Evolutionary conservation across 108 stramenopile species (phyloP).

Genomic region (Thalassiosira profunda): DNA sequence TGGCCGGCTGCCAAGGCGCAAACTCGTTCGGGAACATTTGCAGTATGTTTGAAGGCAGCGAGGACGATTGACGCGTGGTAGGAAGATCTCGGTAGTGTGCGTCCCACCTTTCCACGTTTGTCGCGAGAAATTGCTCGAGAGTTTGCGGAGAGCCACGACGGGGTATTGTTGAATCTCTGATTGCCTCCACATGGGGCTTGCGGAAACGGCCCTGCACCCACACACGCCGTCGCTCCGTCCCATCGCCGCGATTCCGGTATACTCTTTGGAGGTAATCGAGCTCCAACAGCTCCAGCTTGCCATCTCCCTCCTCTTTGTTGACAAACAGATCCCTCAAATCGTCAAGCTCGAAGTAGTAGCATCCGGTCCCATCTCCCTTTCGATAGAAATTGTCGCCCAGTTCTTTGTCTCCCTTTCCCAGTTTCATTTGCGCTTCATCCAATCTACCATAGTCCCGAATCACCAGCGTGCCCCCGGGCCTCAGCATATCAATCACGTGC

Average conservation of each 20-base stretch:
- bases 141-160: too few species aligned
- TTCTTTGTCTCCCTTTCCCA: constrained; percentile 20
- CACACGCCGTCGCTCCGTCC: constrained; percentile 56
- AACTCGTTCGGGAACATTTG: constrained; percentile 40
- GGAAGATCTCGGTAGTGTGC: constrained; percentile 10
- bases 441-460: constrained; percentile 65
- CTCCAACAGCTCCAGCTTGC: constrained; percentile 39
- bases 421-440: constrained; percentile 58
- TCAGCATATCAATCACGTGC: constrained; percentile 38
- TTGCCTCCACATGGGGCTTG: constrained; percentile 25
- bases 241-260: constrained; percentile 43
- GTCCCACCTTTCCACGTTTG: constrained; percentile 9
- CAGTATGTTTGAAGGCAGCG: constrained; percentile 18
- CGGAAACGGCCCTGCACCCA: constrained; percentile 84
- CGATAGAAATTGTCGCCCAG: constrained; percentile 36
- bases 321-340: constrained; percentile 44
- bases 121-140: neutral
- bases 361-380: constrained; percentile 48
- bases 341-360: constrained; percentile 45
- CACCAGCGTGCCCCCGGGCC: constrained; percentile 49
- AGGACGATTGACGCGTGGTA: neutral
- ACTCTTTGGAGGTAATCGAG: constrained; percentile 39
- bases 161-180: too few species aligned
- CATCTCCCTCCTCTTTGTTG: constrained; percentile 3
- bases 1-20: constrained; percentile 15